Evolutionary conservation across 2,329 filamentous ascomycete genomes (phyloP), one percentile per base, ranked within the genome.

Genomic region (Aureobasidium leucospermi): DNA sequence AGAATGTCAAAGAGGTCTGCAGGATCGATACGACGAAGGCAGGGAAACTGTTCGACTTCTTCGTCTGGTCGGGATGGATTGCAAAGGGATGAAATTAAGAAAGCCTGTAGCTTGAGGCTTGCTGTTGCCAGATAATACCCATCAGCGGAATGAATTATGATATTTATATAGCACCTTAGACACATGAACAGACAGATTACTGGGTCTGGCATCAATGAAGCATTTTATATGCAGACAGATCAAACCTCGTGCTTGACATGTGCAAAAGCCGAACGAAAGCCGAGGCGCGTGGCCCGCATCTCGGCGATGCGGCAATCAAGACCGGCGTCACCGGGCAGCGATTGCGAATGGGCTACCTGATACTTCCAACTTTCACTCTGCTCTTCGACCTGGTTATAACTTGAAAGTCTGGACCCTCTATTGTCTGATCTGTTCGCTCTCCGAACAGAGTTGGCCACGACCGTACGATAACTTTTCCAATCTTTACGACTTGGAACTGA

Each of bases 51-150:
- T 96, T 93, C 74, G 94, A 97, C 72, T 97, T 96, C 71, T 92
- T 96, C 76, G 89, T 96, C 63, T 89, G 91, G 70, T 86, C 86
- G 59, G 94, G 93, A 2, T 97, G 93, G 91, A 86, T 97, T 34
- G 88, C 86, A 34, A 94, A 95, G 77, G 88, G 86, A 29, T 95
- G 23, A 59, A 36, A n/a, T 13, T 10, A 9, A 29, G 29, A 19
- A 29, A 10, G 39, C 4, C 11, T 9, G 31, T 15, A 34, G 19
- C 13, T n/a, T 19, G 42, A 46, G 52, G 52, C 39, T 46, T 46
- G 52, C 42, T 38, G 23, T 57, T 57, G n/a, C 46, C 28, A 36
- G n/a, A n/a, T 38, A 29, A 55, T 45, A 55, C 51, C 51, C 51
- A 43, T n/a, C 51, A 42, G 23, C 29, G 23, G n/a, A 34, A 57